Evolutionary conservation across 495 filamentous ascomycete species (phyloP).

Genomic region (Aspergillus mulundensis): DNA sequence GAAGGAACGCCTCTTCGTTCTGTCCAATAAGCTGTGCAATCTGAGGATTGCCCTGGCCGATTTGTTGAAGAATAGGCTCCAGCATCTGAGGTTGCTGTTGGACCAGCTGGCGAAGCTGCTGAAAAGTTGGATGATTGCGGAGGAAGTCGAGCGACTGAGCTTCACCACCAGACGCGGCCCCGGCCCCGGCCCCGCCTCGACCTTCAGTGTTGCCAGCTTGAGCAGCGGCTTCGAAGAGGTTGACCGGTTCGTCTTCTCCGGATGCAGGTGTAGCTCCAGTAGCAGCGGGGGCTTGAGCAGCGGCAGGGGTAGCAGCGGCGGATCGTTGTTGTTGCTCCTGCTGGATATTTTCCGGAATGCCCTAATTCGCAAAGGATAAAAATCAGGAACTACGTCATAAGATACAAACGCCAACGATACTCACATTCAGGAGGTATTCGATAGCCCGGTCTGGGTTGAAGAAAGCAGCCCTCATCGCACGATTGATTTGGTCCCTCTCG

Average conservation of each 20-base stretch:
- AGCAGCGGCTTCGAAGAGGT: conserved; percentile 92
- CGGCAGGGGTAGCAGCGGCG: conserved; percentile 30
- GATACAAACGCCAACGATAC: conserved; percentile 24
- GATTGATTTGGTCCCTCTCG: conserved; percentile 75
- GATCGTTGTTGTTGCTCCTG: conserved; percentile 56
- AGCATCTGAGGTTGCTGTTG: conserved; percentile 98
- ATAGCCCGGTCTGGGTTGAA: conserved; percentile 97
- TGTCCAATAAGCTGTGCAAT: conserved; percentile 85
- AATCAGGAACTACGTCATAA: conserved; percentile 1
- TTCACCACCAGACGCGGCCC: conserved; percentile 50
- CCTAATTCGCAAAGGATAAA: conserved; percentile 46
- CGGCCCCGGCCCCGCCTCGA: conserved; percentile 45
- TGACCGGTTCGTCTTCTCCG: conserved; percentile 65
- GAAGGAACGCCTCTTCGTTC: conserved; percentile 89
- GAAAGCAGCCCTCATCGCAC: conserved; percentile 92
- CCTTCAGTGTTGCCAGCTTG: conserved; percentile 60
- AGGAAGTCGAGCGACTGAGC: conserved; percentile 81
- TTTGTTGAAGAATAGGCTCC: conserved; percentile 93
- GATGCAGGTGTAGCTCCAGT: conserved; percentile 35
- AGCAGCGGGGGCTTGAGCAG: conserved; percentile 30
- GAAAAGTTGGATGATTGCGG: conserved; percentile 94
- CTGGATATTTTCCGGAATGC: conserved; percentile 80
- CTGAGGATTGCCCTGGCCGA: conserved; percentile 92
- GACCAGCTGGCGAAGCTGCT: conserved; percentile 93
- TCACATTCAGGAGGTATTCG: conserved; percentile 85